Base-by-base conservation (phyloP, 345 rosid species). In the Camelina neglecta region DNA sequence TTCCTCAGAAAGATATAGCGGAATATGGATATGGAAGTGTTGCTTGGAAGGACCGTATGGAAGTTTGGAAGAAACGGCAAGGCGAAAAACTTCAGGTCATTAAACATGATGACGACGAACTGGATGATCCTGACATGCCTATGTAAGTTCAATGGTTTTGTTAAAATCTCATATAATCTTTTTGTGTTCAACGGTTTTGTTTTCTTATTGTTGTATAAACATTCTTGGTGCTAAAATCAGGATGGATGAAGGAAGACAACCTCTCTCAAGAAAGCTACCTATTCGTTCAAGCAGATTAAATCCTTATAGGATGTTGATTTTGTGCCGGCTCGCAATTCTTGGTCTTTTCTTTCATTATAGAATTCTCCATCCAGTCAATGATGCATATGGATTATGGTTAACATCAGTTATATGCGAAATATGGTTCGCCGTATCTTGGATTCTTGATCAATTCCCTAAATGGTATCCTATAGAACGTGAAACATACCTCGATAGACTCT, bases 241-340 rank as follows among this genome's bases (percentile, higher is more conserved):
- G 97, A 94, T 94, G 98, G 98, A 94, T 72, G 98, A 94, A 87
- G 98, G 96, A 71, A 86, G 98, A 77, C 96, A 94, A 81, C 98
- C 98, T 54, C 89, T 94, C 15, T 94, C 96, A 4, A 85, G 98
- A 81, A 94, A 94, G 84, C 75, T 94, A 68, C 93, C 97, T 0
- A 74, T 94, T 82, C 88, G 89, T 20, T 94, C 98, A 12, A 94
- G 97, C 97, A 94, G 82, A 86, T 88, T 94, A 72, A 94, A 83
- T 76, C 98, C 98, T 3, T 93, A 93, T 70, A 83, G 98, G 81
- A 63, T 93, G 87, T 63, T 93, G 63, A 84, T 93, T 69, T 60
- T 93, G 24, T 82, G 88, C 51, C 98, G 98, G 48, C 96, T 94
- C 51, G 95, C 75, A 11, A 84, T 94, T 77, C 84, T 94, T 35